Conservation (phyloP, 768 basidiomycete genomes). For the Ramaria rubella region DNA sequence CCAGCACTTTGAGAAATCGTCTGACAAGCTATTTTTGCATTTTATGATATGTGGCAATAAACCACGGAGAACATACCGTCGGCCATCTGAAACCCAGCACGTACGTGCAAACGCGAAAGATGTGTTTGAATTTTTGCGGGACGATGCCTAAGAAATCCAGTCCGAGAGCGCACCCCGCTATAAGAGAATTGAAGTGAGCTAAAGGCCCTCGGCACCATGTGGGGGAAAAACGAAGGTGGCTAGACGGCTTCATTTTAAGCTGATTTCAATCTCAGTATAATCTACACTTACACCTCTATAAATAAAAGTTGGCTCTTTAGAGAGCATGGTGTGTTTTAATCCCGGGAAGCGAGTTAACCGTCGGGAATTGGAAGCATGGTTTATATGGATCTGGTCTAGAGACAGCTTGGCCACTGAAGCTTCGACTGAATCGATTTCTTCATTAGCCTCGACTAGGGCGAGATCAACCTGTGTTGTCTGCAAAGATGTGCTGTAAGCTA, state of each 20-base stretch:
- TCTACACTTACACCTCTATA: not conserved
- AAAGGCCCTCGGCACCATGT: not conserved
- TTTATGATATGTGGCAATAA: not conserved
- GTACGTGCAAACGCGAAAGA: not conserved
- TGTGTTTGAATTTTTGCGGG: not conserved
- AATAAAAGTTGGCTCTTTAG: not conserved
- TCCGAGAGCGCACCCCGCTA: not conserved
- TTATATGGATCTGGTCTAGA: not conserved
- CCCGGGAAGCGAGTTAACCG: not conserved
- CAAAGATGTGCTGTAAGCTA: not conserved
- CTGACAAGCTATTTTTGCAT: not conserved
- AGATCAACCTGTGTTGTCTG: not conserved
- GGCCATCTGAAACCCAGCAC: constrained; percentile 4
- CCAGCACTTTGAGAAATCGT: not conserved
- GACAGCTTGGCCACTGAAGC: not conserved
- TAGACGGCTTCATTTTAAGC: not conserved
- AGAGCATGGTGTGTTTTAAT: not conserved
- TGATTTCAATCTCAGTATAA: not conserved
- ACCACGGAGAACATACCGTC: constrained; percentile 2
- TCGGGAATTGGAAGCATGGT: not conserved
- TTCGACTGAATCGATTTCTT: not conserved
- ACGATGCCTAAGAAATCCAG: constrained; percentile 3
- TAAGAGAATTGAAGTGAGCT: not conserved
- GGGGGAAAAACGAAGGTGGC: not conserved
- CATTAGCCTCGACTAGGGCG: not conserved